These are phyloP conservation scores for Mortierella alpina DNA, from an alignment of 192 early-diverging fungal species.

Conservation along the genomic window DNA sequence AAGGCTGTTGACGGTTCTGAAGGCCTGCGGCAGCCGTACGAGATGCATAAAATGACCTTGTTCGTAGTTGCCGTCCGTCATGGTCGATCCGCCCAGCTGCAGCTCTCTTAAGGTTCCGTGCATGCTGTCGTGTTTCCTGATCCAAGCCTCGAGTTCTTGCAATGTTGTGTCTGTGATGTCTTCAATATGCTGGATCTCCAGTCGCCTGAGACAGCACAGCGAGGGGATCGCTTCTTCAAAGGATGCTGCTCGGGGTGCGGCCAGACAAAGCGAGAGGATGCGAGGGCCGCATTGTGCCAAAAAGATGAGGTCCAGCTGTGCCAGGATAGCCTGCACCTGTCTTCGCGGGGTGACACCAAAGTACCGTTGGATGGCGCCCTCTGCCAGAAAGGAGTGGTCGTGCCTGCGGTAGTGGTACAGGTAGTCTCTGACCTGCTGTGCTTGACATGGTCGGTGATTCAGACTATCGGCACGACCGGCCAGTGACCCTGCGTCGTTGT, in stretches of 20 bases:
- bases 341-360: constrained; percentile 15
- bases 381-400: constrained; percentile 37
- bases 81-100: constrained; percentile 21
- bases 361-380: constrained; percentile 8
- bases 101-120: constrained; percentile 43
- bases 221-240: constrained; percentile 3
- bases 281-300: constrained; percentile 19
- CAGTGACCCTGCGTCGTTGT: constrained; percentile 13
- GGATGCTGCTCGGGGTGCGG: background rate
- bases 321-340: constrained; percentile 16
- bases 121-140: constrained; percentile 18
- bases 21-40: constrained; percentile 19
- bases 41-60: constrained; percentile 1
- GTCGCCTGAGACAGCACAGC: constrained; percentile 17
- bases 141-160: constrained; percentile 28
- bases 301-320: constrained; percentile 25
- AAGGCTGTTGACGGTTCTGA: constrained; percentile 10
- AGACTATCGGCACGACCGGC: background rate
- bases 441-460: background rate
- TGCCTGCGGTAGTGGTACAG: constrained; percentile 40
- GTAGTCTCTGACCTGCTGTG: constrained; percentile 7
- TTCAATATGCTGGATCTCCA: constrained; percentile 30
- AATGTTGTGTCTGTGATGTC: constrained; percentile 3
- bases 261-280: constrained; percentile 17
- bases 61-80: constrained; percentile 7